Evolutionary conservation across 768 basidiomycete species (phyloP), one percentile per base, ranked within the genome.

Genomic region (Russula griseocarnosa): DNA sequence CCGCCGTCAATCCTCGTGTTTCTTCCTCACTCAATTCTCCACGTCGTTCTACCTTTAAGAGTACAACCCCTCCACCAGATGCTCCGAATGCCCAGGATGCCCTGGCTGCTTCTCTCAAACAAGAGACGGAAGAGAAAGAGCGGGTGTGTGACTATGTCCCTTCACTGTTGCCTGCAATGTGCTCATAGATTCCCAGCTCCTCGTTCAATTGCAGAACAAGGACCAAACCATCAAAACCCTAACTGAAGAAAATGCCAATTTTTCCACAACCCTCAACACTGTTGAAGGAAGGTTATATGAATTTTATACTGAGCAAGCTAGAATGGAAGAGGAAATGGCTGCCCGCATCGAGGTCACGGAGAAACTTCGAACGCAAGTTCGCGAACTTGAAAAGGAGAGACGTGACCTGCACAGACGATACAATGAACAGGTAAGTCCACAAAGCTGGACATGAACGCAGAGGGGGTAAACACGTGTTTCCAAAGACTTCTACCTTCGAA

Each of bases 321-420:
- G 92, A 66, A 86, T 84, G 76, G 93, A 95, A 73, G 80, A 85
- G 65, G 91, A 94, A 69, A 77, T 94, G 74, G 85, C 86, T 28
- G 86, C 90, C 40, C 85, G 89, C 53, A 86, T 92, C 68, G 91
- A 94, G 69, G 85, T 94, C 42, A 78, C 85, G 42, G 92, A 94
- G 65, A 94, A 93, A 73, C 79, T 95, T 57, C 79, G 93, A 63
- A 74, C 79, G 20, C 90, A 94, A 74, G 82, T 92, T 47, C 86
- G 88, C 67, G 92, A 94, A 63, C 75, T 94, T 22, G 94, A 95
- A 77, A 92, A 86, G 74, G 93, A 95, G 75, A 93, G 91, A 75
- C 78, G 91, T 63, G 93, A 94, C 66, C 49, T 87, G 30, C 86
- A 86, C 62, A 84, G 90, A 66, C 81, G 92, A 67, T 94, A 94